These are phyloP conservation scores for Bidens hawaiensis DNA, from an alignment of 140 eudicot species.

Conservation along the genomic window DNA sequence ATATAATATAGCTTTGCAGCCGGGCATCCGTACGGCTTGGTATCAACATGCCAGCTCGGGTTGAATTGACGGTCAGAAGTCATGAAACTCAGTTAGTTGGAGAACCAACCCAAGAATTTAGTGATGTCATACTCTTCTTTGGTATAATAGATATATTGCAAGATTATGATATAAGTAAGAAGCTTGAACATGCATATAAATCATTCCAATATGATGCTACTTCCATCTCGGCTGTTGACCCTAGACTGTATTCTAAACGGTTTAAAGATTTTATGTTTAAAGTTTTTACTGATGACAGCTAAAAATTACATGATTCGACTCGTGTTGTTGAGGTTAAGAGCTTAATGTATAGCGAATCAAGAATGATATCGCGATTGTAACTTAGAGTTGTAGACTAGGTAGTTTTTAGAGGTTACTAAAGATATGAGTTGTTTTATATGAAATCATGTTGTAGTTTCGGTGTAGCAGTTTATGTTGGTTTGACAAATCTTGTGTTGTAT, in stretches of 20 bases:
- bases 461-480: constrained; percentile 3
- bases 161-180: too few relatives aligned
- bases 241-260: too few relatives aligned
- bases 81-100: constrained; percentile 63
- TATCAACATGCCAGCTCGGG: constrained; percentile 63
- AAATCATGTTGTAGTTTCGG: constrained; percentile 10
- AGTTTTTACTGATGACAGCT: constrained; percentile 64
- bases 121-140: not conserved
- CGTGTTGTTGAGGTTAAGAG: constrained; percentile 9
- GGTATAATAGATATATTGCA: too few relatives aligned
- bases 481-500: too few relatives aligned
- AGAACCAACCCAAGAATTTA: constrained; percentile 68
- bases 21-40: constrained; percentile 52
- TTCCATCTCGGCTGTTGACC: too few relatives aligned
- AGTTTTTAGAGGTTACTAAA: constrained; percentile 27
- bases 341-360: constrained; percentile 27
- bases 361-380: constrained; percentile 9
- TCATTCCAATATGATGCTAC: too few relatives aligned
- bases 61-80: constrained; percentile 64
- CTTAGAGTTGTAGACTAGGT: constrained; percentile 32
- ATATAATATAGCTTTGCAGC: constrained; percentile 26
- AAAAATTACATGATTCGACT: constrained; percentile 18
- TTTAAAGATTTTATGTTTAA: constrained; percentile 17
- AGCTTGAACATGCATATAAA: too few relatives aligned
- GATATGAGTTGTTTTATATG: not conserved